Base-by-base conservation (phyloP, 2,329 filamentous ascomycete genomes). In the Chrysoporthe austroafricana region DNA sequence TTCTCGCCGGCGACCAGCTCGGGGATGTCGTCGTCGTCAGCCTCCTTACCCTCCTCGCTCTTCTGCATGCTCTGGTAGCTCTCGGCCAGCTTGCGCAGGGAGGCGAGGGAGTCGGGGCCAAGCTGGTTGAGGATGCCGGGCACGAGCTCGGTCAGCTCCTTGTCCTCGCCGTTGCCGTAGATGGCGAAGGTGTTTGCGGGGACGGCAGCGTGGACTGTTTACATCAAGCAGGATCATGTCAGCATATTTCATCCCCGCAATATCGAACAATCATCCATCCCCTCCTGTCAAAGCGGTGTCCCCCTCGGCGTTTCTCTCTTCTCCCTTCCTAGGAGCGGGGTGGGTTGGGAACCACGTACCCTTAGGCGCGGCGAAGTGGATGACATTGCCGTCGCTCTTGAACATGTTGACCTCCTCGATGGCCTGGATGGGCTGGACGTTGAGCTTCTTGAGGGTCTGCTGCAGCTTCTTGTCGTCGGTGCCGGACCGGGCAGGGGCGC, bases 391-490 rank as follows among this genome's bases (percentile, higher is more conserved):
- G 81, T 99, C 96, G 80, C 92, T 91, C 92, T 99, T 99, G 91
- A 99, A 99, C 96, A 99, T 99, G 91, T 99, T 99, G 82, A 99
- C 96, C 88, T 99, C 96, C 90, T 99, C 96, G 77, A 99, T 99
- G 74, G 92, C 93, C 87, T 97, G 94, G 84, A 99, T 98, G 78
- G 96, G 96, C 89, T 99, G 96, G 69, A 97, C 95, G 85, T 98
- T 98, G 82, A 99, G 90, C 91, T 99, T 99, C 92, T 99, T 99
- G 74, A 99, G 88, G 71, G 93, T 86, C 71, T 91, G 89, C 86
- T 99, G 96, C 73, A 99, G 93, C 90, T 99, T 99, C 93, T 97
- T 98, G 91, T 99, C 96, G 81, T 99, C 96, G 82, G 92, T 93
- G 80, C 91, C 93, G 74, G 92, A 92, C 82, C 90, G 92, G 82